Percentiles rank a stretch among this genome's conserved stretches.
Evolutionary conservation across 2,329 filamentous ascomycete species (phyloP).

Genomic region (Alternaria sp.): DNA sequence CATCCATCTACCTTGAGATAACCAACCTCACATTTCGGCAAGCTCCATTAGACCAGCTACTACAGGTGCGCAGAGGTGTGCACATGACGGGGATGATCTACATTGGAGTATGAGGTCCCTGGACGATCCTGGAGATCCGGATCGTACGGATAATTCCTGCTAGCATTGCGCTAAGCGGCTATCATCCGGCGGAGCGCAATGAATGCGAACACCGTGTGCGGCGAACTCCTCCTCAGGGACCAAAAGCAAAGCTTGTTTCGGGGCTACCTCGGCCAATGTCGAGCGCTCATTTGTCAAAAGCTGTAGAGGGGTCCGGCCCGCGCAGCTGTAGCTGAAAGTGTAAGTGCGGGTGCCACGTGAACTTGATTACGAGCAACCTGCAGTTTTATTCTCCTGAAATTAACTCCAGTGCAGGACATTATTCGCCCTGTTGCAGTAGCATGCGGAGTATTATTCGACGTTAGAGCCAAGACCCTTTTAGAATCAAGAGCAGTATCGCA

Average conservation of each 20-base stretch:
- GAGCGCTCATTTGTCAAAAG: constrained; percentile 14
- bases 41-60: constrained; percentile 5
- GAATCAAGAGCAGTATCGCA: not conserved
- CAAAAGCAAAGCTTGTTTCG: constrained; percentile 7
- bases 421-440: constrained; percentile 2
- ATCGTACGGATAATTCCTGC: constrained; percentile 13
- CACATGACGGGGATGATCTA: constrained; percentile 17
- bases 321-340: constrained; percentile 27
- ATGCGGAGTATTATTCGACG: constrained; percentile 3
- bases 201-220: constrained; percentile 8
- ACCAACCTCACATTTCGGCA: constrained; percentile 7
- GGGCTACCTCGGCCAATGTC: constrained; percentile 12
- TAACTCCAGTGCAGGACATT: not conserved
- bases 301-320: constrained; percentile 28
- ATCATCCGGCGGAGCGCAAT: constrained; percentile 11
- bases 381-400: constrained; percentile 13
- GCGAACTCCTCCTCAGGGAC: constrained; percentile 12
- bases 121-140: constrained; percentile 20
- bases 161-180: constrained; percentile 14
- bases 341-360: constrained; percentile 20
- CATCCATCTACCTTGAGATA: constrained; percentile 8
- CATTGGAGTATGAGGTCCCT: constrained; percentile 12
- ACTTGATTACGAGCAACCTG: constrained; percentile 3
- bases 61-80: constrained; percentile 5
- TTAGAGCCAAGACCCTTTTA: not conserved